Evolutionary conservation across 768 basidiomycete genomes (phyloP).

Genomic region (Crassisporium funariophilum): DNA sequence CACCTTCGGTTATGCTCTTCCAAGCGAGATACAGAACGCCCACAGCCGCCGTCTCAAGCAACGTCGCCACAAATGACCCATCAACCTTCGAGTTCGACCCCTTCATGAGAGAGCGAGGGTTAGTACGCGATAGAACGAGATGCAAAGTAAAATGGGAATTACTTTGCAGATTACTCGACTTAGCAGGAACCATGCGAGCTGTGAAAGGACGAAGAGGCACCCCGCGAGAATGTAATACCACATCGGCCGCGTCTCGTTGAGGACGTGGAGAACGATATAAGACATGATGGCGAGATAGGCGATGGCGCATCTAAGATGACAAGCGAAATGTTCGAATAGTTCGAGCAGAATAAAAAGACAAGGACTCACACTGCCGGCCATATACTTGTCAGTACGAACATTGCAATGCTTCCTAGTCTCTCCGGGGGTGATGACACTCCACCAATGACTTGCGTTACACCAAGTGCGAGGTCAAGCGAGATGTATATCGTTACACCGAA

Average conservation of each 20-base stretch:
- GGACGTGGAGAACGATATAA: conserved; percentile 73
- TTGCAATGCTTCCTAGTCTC: conserved; percentile 62
- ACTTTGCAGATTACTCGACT: conserved; percentile 74
- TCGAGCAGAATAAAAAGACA: conserved; percentile 1
- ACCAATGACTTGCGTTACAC: conserved; percentile 63
- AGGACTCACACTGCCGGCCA: conserved; percentile 33
- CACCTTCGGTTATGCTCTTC: conserved; percentile 91
- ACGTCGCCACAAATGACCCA: conserved; percentile 83
- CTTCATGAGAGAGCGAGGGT: conserved; percentile 30
- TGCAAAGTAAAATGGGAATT: neutral
- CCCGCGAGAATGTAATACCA: conserved; percentile 75
- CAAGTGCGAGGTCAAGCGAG: conserved; percentile 76
- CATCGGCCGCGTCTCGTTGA: conserved; percentile 81
- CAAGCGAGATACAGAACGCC: conserved; percentile 75
- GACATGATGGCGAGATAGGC: conserved; percentile 77
- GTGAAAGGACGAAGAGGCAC: conserved; percentile 76
- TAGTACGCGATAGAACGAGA: neutral
- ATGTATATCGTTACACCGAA: conserved; percentile 82
- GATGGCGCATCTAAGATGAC: conserved; percentile 40
- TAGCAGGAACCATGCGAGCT: conserved; percentile 84
- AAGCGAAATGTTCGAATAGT: neutral
- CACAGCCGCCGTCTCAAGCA: conserved; percentile 79
- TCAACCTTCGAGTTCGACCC: conserved; percentile 73
- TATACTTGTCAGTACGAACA: conserved; percentile 68
- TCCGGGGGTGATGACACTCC: conserved; percentile 55